Evolutionary conservation across 176 grass and related monocot species (phyloP), one percentile per base, ranked within the genome.

Genomic region (Avena sativa): DNA sequence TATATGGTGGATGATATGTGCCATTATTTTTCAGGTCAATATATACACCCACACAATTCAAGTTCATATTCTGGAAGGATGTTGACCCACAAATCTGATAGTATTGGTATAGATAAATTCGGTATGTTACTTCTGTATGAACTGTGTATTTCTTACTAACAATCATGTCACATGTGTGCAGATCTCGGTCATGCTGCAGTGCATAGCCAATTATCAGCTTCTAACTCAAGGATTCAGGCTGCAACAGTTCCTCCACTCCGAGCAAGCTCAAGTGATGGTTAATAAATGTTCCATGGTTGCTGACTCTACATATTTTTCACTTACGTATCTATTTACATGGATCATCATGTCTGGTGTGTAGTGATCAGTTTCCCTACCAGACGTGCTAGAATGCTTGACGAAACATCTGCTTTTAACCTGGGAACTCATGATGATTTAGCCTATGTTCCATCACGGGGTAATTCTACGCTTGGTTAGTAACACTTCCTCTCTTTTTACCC

Each of bases 41-140:
- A 49, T 49, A 49, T 32, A 59, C 23, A 81, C 50, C 60, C 40
- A 65, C 14, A 19, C 9, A 81, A 65, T 81, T 30, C 79, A 66
- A 81, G 79, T 49, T 65, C 79, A 81, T 49, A 65, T 81, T 81
- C 43, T 50, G 43, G 60, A 65, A 80, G 38, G 58, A 80, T 63
- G 36, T 80, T 62, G 78, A 63, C 36, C 59, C n/a, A 64, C 9
- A 14, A 48, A 80, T 14, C 21, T 64, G 78, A 12, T 49, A 74
- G 21, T 74, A 74, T 25, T 74, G 71, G 71, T 74, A 74, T 74
- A 50, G 44, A 17, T 49, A 25, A 74, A 74, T 49, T 49, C n/a
- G 12, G 12, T 74, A 8, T 25, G 8, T 75, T 49, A 75, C 47
- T 16, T 75, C 21, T 75, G 48, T 28, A 25, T 3, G 23, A 51